A percentile compares a stretch with the other conserved stretches of the same genome.
These are phyloP conservation scores for Aegilops tauschii DNA, from an alignment of 176 grass and related monocot genomes.

Conservation along the genomic window DNA sequence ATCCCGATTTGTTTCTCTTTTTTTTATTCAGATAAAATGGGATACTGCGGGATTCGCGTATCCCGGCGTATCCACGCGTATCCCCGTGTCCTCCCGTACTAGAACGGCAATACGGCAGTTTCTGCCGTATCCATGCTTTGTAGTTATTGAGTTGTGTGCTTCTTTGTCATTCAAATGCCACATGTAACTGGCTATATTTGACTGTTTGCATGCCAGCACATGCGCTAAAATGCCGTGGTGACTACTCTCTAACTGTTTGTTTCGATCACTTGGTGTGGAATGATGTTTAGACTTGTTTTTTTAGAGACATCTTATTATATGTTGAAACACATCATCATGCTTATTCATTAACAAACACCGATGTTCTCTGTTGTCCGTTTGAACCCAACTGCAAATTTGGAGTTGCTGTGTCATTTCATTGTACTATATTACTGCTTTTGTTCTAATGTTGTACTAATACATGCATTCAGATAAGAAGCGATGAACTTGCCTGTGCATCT, in stretches of 20 bases:
- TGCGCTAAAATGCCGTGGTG: neutral
- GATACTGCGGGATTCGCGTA: too few relatives aligned
- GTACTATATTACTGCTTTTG: neutral
- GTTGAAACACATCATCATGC: neutral
- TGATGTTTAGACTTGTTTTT: neutral
- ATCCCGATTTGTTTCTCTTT: too few relatives aligned
- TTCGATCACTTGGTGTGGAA: neutral
- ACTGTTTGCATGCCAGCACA: neutral
- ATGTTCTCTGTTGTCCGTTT: neutral
- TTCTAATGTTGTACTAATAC: constrained; percentile 35
- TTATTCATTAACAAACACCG: neutral
- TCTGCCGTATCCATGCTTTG: too few relatives aligned
- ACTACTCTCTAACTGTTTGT: neutral
- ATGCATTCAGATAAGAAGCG: constrained; percentile 67
- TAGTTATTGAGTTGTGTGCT: neutral
- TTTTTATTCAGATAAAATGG: too few relatives aligned
- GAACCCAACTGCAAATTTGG: neutral
- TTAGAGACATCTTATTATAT: neutral
- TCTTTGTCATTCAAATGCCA: neutral
- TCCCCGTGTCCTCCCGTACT: too few relatives aligned
- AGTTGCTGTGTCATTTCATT: neutral
- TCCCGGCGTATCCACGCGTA: too few relatives aligned
- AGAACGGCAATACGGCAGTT: too few relatives aligned
- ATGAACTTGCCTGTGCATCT: constrained; percentile 69
- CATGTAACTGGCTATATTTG: neutral